These are phyloP conservation scores for Solanum bukasovii DNA, from an alignment of 257 asterid genomes.

Conservation along the genomic window DNA sequence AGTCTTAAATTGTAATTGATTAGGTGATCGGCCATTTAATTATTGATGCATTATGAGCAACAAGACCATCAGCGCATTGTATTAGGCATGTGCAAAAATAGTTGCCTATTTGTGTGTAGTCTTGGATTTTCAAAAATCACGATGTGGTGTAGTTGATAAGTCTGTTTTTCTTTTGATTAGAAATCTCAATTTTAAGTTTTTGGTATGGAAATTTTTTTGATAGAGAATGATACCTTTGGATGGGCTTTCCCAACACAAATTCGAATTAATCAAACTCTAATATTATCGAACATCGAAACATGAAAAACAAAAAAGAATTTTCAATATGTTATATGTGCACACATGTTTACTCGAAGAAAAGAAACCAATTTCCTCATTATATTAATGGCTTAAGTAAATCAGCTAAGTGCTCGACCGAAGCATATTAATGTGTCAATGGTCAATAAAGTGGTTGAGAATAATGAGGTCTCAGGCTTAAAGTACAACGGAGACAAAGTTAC, in stretches of 20 bases:
- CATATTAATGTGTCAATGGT: not conserved
- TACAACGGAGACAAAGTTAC: not conserved
- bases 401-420: not conserved
- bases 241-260: not conserved
- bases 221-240: not conserved
- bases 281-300: not conserved
- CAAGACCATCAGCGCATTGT: not conserved
- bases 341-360: not conserved
- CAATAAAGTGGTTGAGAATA: not conserved
- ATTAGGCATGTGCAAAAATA: not conserved
- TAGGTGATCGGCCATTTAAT: not conserved
- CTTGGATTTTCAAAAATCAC: not conserved
- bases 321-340: not conserved
- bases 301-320: not conserved
- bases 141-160: not conserved
- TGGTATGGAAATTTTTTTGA: accelerated
- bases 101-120: not conserved
- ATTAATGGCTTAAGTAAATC: not conserved
- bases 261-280: not conserved
- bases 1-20: not conserved
- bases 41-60: not conserved
- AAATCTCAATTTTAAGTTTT: not conserved
- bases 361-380: not conserved
- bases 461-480: not conserved
- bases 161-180: not conserved